Base-by-base conservation (phyloP, 768 basidiomycete species). In the Suillus spraguei region DNA sequence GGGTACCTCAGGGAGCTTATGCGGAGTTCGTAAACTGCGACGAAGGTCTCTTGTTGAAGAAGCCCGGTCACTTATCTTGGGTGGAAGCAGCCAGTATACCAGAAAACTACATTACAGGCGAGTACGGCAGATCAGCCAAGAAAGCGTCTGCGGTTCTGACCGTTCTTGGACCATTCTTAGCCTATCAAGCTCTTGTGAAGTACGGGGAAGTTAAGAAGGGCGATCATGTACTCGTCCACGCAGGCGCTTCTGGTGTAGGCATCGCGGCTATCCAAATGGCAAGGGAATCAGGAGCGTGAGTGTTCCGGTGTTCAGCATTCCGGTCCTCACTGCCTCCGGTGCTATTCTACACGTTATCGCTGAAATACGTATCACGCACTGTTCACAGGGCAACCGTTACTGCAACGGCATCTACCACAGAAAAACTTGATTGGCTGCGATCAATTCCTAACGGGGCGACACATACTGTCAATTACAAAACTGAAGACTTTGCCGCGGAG, bases 241-340 rank as follows among this genome's bases (percentile, higher is more conserved):
- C 95, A 22, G 96, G 89, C 8, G 94, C 94, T 4, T 94, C 92
- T 14, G 94, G 95, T 35, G 94, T 97, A 5, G 95, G 95, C 1
- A 74, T 96, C 17, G 89, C 95, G 3, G 92, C 93, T 16, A 92
- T 91, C 56, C 96, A 98, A 75, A 77, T 97, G 22, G 93, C 95
- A 22, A 86, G 92, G 32, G 71, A 83, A 52, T 85, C 82, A 65
- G 86, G 86, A 63, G 91, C 91, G 91, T 93, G 70, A 79, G 90
- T 82, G 10, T 6, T 17, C 59, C 55, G 20, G 52, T 53, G 2
- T 33, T 7, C 52, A 53, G 52, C 11, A 5, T 22, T 22, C 38
- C 56, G 56, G 39, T 28, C 38, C 39, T 56, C 44, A 4, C 49
- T 24, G 60, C 60, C 36, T 59, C 63, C 63, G 49, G 38, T 62